Evolutionary conservation across 352 stramenopile genomes (phyloP).

Genomic region (Globisporangium emineosum): DNA sequence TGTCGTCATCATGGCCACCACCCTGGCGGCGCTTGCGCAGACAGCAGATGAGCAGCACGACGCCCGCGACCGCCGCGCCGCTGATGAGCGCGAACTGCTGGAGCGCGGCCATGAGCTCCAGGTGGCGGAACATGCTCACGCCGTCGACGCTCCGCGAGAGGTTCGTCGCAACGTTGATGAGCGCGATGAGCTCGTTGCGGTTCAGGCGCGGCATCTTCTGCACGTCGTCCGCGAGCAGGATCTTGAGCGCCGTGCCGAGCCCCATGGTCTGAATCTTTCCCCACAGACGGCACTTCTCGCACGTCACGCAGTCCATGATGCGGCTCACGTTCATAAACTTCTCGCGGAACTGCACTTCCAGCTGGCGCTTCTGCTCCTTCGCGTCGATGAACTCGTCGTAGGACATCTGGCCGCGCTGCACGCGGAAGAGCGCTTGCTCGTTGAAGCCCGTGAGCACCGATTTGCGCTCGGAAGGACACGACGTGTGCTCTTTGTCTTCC

Average conservation of each 20-base stretch:
- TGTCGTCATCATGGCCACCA: slow-evolving; percentile 4
- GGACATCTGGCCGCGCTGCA: slow-evolving; percentile 47
- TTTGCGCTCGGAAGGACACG: slow-evolving; percentile 51
- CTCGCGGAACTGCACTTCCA: slow-evolving; percentile 71
- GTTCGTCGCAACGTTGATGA: slow-evolving; percentile 95
- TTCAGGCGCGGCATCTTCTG: slow-evolving; percentile 72
- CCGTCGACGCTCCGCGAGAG: slow-evolving; percentile 75
- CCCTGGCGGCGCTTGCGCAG: slow-evolving; percentile 33
- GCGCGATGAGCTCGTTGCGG: slow-evolving; percentile 97
- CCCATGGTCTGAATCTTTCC: slow-evolving; percentile 97
- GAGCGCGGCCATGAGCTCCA: slow-evolving; percentile 67
- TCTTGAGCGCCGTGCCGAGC: slow-evolving; percentile 96
- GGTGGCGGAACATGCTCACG: slow-evolving; percentile 71
- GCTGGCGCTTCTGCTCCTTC: slow-evolving; percentile 53
- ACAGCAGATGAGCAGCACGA: slow-evolving; percentile 45
- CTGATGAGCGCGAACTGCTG: slow-evolving; percentile 59
- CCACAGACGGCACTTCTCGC: slow-evolving; percentile 98
- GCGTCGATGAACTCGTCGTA: slow-evolving; percentile 57
- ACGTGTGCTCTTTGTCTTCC: slow-evolving; percentile 45
- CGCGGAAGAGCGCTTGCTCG: slow-evolving; percentile 85
- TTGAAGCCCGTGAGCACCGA: slow-evolving; percentile 86
- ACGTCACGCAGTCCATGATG: slow-evolving; percentile 99
- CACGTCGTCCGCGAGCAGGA: slow-evolving; percentile 91
- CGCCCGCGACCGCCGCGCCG: slow-evolving; percentile 31
- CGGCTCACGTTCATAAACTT: slow-evolving; percentile 98